phyloP scores from a whole-genome alignment of 768 basidiomycete species.

The Coprinopsis strossmayeri region DNA sequence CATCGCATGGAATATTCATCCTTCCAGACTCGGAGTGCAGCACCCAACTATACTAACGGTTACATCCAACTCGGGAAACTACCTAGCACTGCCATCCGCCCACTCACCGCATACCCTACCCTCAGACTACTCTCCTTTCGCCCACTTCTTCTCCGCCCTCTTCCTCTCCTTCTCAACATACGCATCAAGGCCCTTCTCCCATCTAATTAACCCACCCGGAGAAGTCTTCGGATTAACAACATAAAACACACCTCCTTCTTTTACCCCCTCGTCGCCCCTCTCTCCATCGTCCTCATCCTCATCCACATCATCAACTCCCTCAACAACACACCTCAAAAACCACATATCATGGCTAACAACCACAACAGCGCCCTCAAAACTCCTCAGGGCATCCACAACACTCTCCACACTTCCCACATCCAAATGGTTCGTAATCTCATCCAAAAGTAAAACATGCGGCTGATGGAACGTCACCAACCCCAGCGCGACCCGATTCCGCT shows the following conservation, averaged over 20 bases:
- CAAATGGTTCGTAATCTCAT: constrained; percentile 67
- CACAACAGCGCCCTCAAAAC: constrained; percentile 49
- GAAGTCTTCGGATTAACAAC: constrained; percentile 21
- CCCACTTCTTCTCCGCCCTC: constrained; percentile 10
- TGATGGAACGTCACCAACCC: constrained; percentile 45
- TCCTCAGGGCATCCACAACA: constrained; percentile 42
- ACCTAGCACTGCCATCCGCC: no score
- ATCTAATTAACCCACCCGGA: constrained; percentile 20
- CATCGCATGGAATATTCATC: no score
- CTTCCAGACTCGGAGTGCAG: no score
- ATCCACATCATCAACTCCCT: constrained; percentile 20
- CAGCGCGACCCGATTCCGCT: constrained; percentile 52
- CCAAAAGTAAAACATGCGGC: constrained; percentile 48
- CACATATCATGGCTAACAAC: constrained; percentile 59
- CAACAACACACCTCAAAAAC: constrained; percentile 28
- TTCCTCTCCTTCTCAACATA: constrained; percentile 20
- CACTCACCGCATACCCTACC: no score
- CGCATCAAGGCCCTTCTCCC: constrained; percentile 25
- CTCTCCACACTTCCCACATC: constrained; percentile 56
- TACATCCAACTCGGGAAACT: no score
- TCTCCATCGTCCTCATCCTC: constrained; percentile 16
- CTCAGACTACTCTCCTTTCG: no score
- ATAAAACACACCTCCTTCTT: constrained; percentile 20
- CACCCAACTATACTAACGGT: no score
- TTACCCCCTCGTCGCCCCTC: constrained; percentile 13